Percentiles rank a stretch among this genome's conserved stretches.
Evolutionary conservation across 768 basidiomycete genomes (phyloP).

Genomic region (Lyophyllum atratum): DNA sequence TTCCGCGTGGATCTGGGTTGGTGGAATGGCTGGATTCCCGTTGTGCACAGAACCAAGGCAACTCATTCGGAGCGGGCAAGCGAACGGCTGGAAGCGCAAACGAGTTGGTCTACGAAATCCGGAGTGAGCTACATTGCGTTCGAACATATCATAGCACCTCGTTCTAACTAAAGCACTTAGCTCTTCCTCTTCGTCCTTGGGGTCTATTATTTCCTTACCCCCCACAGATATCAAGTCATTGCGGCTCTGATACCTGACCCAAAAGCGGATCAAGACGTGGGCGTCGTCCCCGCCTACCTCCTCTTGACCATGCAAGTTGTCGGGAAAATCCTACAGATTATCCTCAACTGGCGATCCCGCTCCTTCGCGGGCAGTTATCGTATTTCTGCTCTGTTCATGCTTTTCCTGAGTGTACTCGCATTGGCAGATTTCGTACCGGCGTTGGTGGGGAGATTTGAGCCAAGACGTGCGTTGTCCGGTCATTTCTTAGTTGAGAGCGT

Average conservation of each 20-base stretch:
- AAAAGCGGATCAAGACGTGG: neutral
- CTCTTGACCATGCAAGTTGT: conserved; percentile 5
- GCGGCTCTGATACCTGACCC: neutral
- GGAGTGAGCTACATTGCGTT: neutral
- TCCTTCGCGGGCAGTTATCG: conserved; percentile 24
- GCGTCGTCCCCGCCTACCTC: neutral
- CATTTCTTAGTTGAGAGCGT: neutral
- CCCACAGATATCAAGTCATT: conserved; percentile 5
- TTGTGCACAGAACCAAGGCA: conserved; percentile 16
- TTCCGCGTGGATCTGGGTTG: conserved; percentile 23
- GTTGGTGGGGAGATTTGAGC: conserved; percentile 1
- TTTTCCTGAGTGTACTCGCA: neutral
- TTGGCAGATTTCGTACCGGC: conserved; percentile 5
- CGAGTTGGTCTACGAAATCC: neutral
- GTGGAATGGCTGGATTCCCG: conserved; percentile 20
- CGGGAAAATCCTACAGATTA: conserved; percentile 20
- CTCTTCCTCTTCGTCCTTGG: conserved; percentile 6
- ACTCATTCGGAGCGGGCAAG: conserved; percentile 33
- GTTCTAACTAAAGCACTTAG: neutral
- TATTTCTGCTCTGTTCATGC: conserved; percentile 4
- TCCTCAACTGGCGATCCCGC: conserved; percentile 22
- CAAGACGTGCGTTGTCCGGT: neutral
- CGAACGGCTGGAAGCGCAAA: conserved; percentile 16
- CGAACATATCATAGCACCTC: neutral
- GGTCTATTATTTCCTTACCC: conserved; percentile 1